Conservation (phyloP, 352 stramenopile species). For the Phytophthora fragariaefolia region DNA sequence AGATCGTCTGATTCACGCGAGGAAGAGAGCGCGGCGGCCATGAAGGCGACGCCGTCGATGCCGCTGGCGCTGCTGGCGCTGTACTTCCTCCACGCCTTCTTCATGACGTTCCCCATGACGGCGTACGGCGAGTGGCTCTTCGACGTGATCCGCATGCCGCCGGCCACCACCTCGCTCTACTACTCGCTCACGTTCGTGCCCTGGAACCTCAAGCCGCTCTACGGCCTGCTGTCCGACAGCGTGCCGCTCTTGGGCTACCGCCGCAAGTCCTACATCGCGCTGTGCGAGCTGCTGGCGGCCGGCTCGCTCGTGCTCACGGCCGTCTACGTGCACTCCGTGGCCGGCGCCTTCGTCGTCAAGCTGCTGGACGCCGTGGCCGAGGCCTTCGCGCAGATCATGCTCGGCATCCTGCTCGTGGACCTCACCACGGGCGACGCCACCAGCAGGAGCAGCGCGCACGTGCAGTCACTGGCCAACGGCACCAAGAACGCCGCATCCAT, state of each 20-base stretch:
- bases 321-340: slow-evolving; percentile 57
- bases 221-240: slow-evolving; percentile 79
- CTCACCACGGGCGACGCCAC: slow-evolving; percentile 60
- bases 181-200: slow-evolving; percentile 86
- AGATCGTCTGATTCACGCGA: neutral
- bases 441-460: slow-evolving; percentile 59
- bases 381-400: slow-evolving; percentile 84
- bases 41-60: slow-evolving; percentile 12
- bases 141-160: slow-evolving; percentile 76
- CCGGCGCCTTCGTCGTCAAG: slow-evolving; percentile 72
- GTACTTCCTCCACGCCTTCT: slow-evolving; percentile 85
- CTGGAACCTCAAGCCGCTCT: slow-evolving; percentile 89
- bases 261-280: slow-evolving; percentile 84
- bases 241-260: slow-evolving; percentile 76
- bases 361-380: slow-evolving; percentile 75
- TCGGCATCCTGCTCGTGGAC: slow-evolving; percentile 78
- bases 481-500: slow-evolving; percentile 77
- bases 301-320: slow-evolving; percentile 65
- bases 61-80: slow-evolving; percentile 68
- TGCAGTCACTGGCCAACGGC: slow-evolving; percentile 78
- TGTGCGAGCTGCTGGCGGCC: slow-evolving; percentile 69
- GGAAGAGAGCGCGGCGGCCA: neutral
- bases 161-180: slow-evolving; percentile 80
- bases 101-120: slow-evolving; percentile 78
- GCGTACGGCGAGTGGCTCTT: slow-evolving; percentile 84